A percentile compares a stretch with the other conserved stretches of the same genome.
Conservation (phyloP, 768 basidiomycete species). For the Tylopilus intermedius region DNA sequence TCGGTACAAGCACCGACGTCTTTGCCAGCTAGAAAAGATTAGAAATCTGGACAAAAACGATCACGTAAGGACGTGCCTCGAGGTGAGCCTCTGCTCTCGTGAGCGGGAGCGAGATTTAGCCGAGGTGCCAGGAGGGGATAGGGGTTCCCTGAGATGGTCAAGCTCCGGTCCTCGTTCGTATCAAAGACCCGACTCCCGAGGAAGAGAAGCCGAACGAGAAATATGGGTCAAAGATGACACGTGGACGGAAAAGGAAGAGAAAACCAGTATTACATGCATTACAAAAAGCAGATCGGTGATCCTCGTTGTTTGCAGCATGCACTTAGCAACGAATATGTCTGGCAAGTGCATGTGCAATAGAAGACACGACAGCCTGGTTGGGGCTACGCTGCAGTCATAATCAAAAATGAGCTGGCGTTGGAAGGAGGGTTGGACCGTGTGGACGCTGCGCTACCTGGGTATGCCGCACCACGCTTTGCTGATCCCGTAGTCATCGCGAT, state of each 20-base stretch:
- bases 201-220: not conserved
- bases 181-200: conserved; percentile 5
- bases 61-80: conserved; percentile 10
- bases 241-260: conserved; percentile 1
- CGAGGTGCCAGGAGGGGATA: conserved; percentile 5
- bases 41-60: not conserved
- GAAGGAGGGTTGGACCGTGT: not conserved
- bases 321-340: not conserved
- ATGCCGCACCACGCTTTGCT: not conserved
- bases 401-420: not conserved
- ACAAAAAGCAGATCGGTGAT: conserved; percentile 6
- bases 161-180: conserved; percentile 4
- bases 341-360: not conserved
- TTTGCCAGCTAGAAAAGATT: not conserved
- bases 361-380: not conserved
- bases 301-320: conserved; percentile 17
- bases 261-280: not conserved
- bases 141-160: not conserved
- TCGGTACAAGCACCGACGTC: not conserved
- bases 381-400: not conserved
- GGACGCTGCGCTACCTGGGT: not conserved
- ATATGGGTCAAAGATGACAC: not conserved
- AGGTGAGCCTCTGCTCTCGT: not conserved
- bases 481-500: conserved; percentile 18
- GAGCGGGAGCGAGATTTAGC: conserved; percentile 9